phyloP scores from a whole-genome alignment of 805 yeast genomes.

The Metschnikowia baotianmanensis region DNA sequence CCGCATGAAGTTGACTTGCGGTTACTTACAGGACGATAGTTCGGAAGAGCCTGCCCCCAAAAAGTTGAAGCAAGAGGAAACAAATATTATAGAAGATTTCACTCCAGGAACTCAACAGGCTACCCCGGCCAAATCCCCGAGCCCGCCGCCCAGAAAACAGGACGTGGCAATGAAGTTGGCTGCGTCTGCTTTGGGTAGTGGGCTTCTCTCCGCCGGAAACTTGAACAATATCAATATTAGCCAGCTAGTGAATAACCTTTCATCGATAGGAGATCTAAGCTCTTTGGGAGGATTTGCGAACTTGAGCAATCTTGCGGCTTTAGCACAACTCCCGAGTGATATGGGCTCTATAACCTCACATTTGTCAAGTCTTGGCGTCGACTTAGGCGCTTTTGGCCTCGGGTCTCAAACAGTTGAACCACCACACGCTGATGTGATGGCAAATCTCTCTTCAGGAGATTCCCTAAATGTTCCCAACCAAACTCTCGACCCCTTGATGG shows the following conservation, averaged over 20 bases:
- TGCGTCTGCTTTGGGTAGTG: constrained; percentile 13
- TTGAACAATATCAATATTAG: constrained; percentile 42
- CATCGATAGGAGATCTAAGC: constrained; percentile 35
- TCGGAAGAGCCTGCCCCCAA: constrained; percentile 12
- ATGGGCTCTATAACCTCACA: constrained; percentile 34
- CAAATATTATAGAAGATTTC: constrained; percentile 3
- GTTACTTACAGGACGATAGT: constrained; percentile 40
- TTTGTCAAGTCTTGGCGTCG: constrained; percentile 9
- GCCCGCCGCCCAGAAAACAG: constrained; percentile 12
- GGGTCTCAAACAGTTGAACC: background rate
- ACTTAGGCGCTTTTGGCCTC: constrained; percentile 6
- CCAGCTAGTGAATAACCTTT: constrained; percentile 40
- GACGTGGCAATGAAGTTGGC: constrained; percentile 4
- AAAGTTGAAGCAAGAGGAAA: constrained; percentile 5
- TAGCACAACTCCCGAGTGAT: constrained; percentile 44
- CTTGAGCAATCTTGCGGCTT: constrained; percentile 38
- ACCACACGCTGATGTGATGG: background rate
- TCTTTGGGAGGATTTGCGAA: constrained; percentile 38
- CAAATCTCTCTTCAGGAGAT: background rate
- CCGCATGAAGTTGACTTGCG: constrained; percentile 76
- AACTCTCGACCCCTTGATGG: constrained; percentile 3
- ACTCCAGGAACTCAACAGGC: constrained; percentile 22
- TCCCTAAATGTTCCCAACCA: background rate
- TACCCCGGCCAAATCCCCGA: constrained; percentile 26
- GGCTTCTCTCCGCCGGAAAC: constrained; percentile 32